phyloP scores from a whole-genome alignment of 2,329 filamentous ascomycete species.

The Apiospora sp. region DNA sequence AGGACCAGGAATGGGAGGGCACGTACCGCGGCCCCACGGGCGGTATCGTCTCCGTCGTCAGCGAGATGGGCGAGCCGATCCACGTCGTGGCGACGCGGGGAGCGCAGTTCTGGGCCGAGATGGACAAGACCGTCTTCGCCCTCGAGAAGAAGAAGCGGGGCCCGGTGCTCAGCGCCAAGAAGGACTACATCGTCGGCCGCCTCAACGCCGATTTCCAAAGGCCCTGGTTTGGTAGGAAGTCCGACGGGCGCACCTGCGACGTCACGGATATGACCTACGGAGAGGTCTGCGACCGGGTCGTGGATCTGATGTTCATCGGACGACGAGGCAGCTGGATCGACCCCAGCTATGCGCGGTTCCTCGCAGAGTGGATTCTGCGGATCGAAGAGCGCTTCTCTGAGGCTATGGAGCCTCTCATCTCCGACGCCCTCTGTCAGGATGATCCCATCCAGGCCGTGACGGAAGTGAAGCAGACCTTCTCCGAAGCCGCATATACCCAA shows the following conservation, averaged over 20 bases:
- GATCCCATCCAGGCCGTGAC: conserved; percentile 22
- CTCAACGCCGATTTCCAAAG: conserved; percentile 58
- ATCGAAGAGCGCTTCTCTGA: conserved; percentile 32
- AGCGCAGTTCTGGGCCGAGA: conserved; percentile 46
- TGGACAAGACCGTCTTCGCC: conserved; percentile 45
- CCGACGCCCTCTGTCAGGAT: conserved; percentile 13
- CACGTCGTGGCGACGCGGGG: conserved; percentile 49
- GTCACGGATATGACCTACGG: conserved; percentile 57
- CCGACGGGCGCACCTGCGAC: conserved; percentile 50
- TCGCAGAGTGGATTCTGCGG: conserved; percentile 37
- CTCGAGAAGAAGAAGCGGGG: conserved; percentile 45
- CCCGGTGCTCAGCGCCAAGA: conserved; percentile 49
- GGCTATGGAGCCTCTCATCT: conserved; percentile 24
- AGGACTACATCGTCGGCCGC: conserved; percentile 53
- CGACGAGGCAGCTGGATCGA: conserved; percentile 48
- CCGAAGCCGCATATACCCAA: conserved; percentile 30
- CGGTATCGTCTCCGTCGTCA: conserved; percentile 40
- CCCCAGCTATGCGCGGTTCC: conserved; percentile 33
- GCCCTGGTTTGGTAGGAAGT: conserved; percentile 55
- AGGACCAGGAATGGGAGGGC: conserved; percentile 53
- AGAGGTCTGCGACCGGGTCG: conserved; percentile 53
- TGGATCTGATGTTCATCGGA: conserved; percentile 53
- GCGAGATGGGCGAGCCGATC: conserved; percentile 49
- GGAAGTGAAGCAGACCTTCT: conserved; percentile 25
- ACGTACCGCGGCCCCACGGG: conserved; percentile 48